Percentiles rank a stretch among this genome's conserved stretches.
Evolutionary conservation across 1,139 yeast genomes (phyloP).

Genomic region (Pichia sp.): DNA sequence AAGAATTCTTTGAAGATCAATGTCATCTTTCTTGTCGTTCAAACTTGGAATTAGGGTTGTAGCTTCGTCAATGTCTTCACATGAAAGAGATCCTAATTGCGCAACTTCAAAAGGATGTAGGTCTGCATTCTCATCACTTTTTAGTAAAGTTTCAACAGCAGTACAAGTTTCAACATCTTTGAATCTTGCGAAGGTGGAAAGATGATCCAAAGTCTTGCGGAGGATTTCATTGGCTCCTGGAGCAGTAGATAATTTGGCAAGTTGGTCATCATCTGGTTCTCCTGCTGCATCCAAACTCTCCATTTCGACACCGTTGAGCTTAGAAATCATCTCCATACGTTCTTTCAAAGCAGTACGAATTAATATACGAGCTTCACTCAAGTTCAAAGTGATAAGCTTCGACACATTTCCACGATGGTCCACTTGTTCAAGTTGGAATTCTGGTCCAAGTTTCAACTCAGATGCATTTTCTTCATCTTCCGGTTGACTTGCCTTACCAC

Average conservation of each 20-base stretch:
- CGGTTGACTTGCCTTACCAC: slow-evolving; percentile 51
- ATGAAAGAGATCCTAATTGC: slow-evolving; percentile 86
- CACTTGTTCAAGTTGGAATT: slow-evolving; percentile 73
- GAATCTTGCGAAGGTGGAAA: slow-evolving; percentile 81
- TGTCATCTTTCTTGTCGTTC: slow-evolving; percentile 68
- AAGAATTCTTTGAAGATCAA: slow-evolving; percentile 77
- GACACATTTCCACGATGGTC: slow-evolving; percentile 75
- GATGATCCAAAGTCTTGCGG: slow-evolving; percentile 85
- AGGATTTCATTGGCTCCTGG: slow-evolving; percentile 58
- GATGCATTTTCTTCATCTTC: slow-evolving; percentile 92
- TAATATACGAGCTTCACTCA: slow-evolving; percentile 82
- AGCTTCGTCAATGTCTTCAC: slow-evolving; percentile 98
- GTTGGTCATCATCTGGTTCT: slow-evolving; percentile 56
- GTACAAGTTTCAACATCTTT: slow-evolving; percentile 88
- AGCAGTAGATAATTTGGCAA: slow-evolving; percentile 63
- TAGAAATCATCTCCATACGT: slow-evolving; percentile 42
- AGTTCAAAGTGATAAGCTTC: slow-evolving; percentile 74
- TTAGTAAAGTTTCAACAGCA: slow-evolving; percentile 83
- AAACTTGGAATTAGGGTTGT: slow-evolving; percentile 89
- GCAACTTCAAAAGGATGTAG: slow-evolving; percentile 96
- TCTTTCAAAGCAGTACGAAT: slow-evolving; percentile 87
- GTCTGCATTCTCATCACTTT: slow-evolving; percentile 53
- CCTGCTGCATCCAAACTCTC: slow-evolving; percentile 34
- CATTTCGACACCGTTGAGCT: slow-evolving; percentile 32
- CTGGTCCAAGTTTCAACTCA: slow-evolving; percentile 80